phyloP scores from a whole-genome alignment of 2,329 filamentous ascomycete species.

The Ascochyta clinopodiicola region DNA sequence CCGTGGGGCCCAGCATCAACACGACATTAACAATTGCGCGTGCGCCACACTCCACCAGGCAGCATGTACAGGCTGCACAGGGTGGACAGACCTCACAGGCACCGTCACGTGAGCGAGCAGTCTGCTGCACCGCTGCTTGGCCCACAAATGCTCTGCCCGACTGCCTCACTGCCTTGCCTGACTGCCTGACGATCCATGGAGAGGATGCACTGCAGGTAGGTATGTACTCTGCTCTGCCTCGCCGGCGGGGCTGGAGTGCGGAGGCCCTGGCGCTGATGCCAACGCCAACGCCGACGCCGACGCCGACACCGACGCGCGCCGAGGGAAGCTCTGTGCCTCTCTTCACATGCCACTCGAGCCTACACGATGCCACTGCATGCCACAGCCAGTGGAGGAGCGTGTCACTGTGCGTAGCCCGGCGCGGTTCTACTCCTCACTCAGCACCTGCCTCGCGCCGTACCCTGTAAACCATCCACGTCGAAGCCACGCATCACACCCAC shows the following conservation, averaged over 20 bases:
- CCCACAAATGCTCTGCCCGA: no score
- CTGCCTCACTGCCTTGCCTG: no score
- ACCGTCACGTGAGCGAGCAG: no score
- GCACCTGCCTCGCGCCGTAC: background rate
- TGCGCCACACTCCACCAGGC: background rate
- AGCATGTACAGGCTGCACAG: no score
- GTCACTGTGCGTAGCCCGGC: conserved; percentile 10
- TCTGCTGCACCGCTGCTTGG: no score
- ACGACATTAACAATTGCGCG: conserved; percentile 1
- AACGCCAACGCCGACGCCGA: no score
- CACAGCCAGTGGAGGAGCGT: conserved; percentile 11
- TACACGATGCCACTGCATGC: conserved; percentile 2
- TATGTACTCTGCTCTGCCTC: no score
- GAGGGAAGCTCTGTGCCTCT: background rate
- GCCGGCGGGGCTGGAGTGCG: conserved; percentile 1
- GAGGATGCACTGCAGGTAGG: no score
- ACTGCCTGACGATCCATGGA: no score
- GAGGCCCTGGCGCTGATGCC: background rate
- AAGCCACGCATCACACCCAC: background rate
- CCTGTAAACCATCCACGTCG: background rate
- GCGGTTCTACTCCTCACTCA: conserved; percentile 1
- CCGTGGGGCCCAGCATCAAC: conserved; percentile 8
- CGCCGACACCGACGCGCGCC: conserved; percentile 4
- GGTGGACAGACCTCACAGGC: no score
- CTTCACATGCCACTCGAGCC: conserved; percentile 9